These are phyloP conservation scores for Chlamydomonas asymmetrica DNA, from an alignment of 139 green algal genomes.

Conservation along the genomic window DNA sequence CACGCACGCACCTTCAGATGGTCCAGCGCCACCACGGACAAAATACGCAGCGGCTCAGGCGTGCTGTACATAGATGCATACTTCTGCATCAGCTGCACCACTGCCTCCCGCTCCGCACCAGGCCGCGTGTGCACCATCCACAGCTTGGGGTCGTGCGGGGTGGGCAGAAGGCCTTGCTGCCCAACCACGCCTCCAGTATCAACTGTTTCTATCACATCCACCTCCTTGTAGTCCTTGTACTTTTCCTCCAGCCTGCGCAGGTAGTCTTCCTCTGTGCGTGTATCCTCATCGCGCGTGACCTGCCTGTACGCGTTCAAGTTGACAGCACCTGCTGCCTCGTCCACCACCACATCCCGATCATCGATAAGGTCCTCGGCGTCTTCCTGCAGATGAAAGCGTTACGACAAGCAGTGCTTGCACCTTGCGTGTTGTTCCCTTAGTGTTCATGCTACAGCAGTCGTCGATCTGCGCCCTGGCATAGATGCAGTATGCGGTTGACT, in stretches of 20 bases:
- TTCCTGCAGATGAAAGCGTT: conserved; percentile 61
- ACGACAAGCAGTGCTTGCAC: neutral
- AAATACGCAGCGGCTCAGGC: conserved; percentile 81
- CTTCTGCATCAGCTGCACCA: conserved; percentile 92
- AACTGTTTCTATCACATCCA: too few species aligned
- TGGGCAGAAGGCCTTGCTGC: conserved; percentile 92
- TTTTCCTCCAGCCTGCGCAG: conserved; percentile 79
- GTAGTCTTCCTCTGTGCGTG: conserved; percentile 63
- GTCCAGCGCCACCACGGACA: conserved; percentile 87
- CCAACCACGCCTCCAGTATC: conserved; percentile 70
- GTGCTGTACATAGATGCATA: conserved; percentile 57
- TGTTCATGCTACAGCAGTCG: too few species aligned
- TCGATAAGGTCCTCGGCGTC: conserved; percentile 79
- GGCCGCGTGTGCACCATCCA: conserved; percentile 83
- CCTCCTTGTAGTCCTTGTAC: conserved; percentile 60
- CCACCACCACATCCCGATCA: conserved; percentile 58
- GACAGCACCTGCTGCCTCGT: conserved; percentile 27
- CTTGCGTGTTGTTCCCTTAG: neutral
- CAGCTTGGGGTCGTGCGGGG: conserved; percentile 88
- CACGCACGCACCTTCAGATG: conserved; percentile 81
- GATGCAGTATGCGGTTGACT: too few species aligned
- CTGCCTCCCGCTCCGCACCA: conserved; percentile 80
- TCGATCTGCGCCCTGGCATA: too few species aligned
- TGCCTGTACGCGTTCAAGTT: conserved; percentile 26
- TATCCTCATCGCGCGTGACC: conserved; percentile 44